Base-by-base conservation (phyloP, 2,329 filamentous ascomycete genomes). In the Colletotrichum aenigma region DNA sequence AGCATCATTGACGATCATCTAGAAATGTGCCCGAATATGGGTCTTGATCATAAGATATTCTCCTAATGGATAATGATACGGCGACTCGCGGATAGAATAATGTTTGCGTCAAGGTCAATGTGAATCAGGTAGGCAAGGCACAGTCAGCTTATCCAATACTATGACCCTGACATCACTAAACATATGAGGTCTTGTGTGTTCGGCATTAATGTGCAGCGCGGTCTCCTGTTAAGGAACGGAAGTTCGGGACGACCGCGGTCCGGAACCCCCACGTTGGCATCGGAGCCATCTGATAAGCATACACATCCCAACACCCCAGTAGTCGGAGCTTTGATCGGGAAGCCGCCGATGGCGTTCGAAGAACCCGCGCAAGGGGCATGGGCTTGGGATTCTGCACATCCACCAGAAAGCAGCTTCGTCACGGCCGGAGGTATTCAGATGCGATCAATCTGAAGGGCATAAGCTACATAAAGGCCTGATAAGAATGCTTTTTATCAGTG, bases 61-160 rank as follows among this genome's bases (percentile, higher is more conserved):
- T n/a, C 38, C 8, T 1, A 0, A 43, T n/a, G 38, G 0, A 43
- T 2, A 6, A 43, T 43, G 6, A 10, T 43, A 10, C 8, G 18
- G 38, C 38, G 18, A 43, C 6, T 43, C 1, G 38, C 18, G 38
- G 16, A 43, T 43, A 12, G 1, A 0, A n/a, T 6, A 2, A n/a
- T n/a, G 8, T n/a, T 10, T 10, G 9, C 18, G n/a, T n/a, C 0
- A n/a, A n/a, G 38, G 9, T 4, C 18, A 10, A 0, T 3, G 38
- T 43, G 38, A 43, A 10, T n/a, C 8, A 43, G 5, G 0, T 43
- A 43, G 0, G 2, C 18, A n/a, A n/a, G 38, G 9, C 38, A 43
- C 38, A 0, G n/a, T n/a, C 38, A n/a, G 38, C 38, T n/a, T 0
- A 8, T 2, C 5, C 38, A 43, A 3, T 2, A n/a, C 10, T n/a